Evolutionary conservation across 1,139 yeast species (phyloP), one percentile per base, ranked within the genome.

Genomic region (Hansenula lynferdii): DNA sequence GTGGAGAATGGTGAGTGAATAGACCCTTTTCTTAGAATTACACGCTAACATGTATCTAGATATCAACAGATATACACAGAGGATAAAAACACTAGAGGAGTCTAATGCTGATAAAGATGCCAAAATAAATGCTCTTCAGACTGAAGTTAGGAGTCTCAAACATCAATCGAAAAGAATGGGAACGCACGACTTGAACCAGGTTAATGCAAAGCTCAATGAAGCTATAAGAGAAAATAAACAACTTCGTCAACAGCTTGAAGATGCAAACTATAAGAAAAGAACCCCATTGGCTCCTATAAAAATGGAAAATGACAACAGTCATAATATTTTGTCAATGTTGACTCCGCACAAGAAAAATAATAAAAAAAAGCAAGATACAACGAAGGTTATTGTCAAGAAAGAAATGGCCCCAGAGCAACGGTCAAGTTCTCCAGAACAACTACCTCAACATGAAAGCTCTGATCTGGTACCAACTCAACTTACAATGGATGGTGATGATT

Each of bases 241-340:
- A 6, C 33, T 42, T 1, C 25, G 28, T 17, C 29, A 2, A 1
- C 31, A 35, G 10, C n/a, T 33, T 5, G 36, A 34, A 11, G 38
- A 35, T 4, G 28, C 36, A 6, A 37, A 31, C 6, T 27, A 9
- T 8, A 21, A 25, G 8, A 33, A 34, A 12, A 21, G 42, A 9
- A 15, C 19, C 10, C 40, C 38, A 3, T 17, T 38, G 10, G 29
- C 28, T 6, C 16, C 30, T 1, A 28, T 33, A 22, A 41, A 32
- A 19, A 36, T 14, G 10, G 33, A 36, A 10, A 25, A 24, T n/a
- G 16, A 17, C 5, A 29, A 21, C 15, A 31, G 35, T 4, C 38
- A 34, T 7, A 35, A 37, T n/a, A 47, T 44, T 7, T 38, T 42
- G 16, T 43, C 46, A 6, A 51, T 43, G 40, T 53, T 42, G 56